A percentile compares a stretch with the other conserved stretches of the same genome.
Conservation (phyloP, 2,329 filamentous ascomycete genomes). For the Elsinoe batatas region DNA sequence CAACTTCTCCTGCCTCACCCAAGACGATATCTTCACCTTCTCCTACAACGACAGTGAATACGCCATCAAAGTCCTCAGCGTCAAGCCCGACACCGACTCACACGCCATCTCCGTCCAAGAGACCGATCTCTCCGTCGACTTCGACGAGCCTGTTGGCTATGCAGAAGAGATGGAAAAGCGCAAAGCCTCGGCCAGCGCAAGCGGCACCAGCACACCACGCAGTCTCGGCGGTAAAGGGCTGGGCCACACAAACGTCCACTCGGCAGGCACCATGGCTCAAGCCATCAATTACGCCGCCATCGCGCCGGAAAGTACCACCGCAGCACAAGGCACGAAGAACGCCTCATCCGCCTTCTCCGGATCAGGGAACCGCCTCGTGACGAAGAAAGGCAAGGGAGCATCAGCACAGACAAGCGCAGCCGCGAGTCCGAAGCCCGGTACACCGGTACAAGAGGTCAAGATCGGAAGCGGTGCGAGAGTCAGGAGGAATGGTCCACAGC, state of each 20-base stretch:
- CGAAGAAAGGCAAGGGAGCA: slow-evolving; percentile 70
- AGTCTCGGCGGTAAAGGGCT: slow-evolving; percentile 53
- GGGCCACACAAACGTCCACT: slow-evolving; percentile 56
- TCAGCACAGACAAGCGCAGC: slow-evolving; percentile 40
- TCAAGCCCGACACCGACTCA: slow-evolving; percentile 78
- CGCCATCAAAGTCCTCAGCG: slow-evolving; percentile 85
- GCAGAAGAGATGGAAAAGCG: slow-evolving; percentile 63
- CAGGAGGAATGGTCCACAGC: slow-evolving; percentile 67
- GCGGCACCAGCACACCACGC: slow-evolving; percentile 78
- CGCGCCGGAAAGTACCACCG: slow-evolving; percentile 62
- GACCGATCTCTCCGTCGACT: slow-evolving; percentile 93
- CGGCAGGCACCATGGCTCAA: slow-evolving; percentile 89
- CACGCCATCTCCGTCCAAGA: slow-evolving; percentile 85
- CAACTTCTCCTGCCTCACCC: slow-evolving; percentile 87
- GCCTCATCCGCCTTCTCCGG: slow-evolving; percentile 68
- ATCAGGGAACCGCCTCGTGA: slow-evolving; percentile 69
- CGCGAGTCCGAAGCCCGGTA: slow-evolving; percentile 48
- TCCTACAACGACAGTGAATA: slow-evolving; percentile 92
- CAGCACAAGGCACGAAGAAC: slow-evolving; percentile 51
- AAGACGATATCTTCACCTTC: slow-evolving; percentile 92
- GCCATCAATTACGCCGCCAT: slow-evolving; percentile 95
- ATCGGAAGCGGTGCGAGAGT: slow-evolving; percentile 29
- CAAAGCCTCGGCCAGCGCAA: slow-evolving; percentile 27
- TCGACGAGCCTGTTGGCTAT: slow-evolving; percentile 87
- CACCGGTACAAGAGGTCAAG: slow-evolving; percentile 17